Evolutionary conservation across 2,329 filamentous ascomycete species (phyloP).

Genomic region (Uncinocarpus reesii): DNA sequence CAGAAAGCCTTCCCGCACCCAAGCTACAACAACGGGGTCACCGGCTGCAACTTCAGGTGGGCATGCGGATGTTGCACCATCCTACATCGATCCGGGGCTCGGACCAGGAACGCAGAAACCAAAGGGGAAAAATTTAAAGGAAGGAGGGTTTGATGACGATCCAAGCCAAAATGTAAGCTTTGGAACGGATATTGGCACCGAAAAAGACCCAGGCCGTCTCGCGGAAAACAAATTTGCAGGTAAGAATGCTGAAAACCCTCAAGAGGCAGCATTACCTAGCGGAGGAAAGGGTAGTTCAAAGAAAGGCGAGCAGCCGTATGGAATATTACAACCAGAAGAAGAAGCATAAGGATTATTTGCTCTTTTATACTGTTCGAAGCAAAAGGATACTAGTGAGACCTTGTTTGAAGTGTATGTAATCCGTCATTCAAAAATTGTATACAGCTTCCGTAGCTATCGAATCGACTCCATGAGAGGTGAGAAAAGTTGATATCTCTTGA

Average conservation of each 20-base stretch:
- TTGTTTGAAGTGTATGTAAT: no score
- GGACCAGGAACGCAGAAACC: slow-evolving; percentile 32
- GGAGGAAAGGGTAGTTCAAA: slow-evolving; percentile 14
- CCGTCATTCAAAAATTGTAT: no score
- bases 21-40: slow-evolving; percentile 33
- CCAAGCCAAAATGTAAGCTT: slow-evolving; percentile 37
- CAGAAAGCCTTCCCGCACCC: slow-evolving; percentile 39
- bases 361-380: no score
- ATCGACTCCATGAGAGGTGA: no score
- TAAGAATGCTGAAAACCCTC: slow-evolving; percentile 22
- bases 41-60: slow-evolving; percentile 17
- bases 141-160: slow-evolving; percentile 38
- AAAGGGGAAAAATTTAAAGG: slow-evolving; percentile 43
- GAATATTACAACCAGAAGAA: neutral
- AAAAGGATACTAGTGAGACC: no score
- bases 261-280: slow-evolving; percentile 20
- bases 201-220: slow-evolving; percentile 46
- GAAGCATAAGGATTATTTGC: no score
- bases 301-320: neutral
- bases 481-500: no score
- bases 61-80: slow-evolving; percentile 28
- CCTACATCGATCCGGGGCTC: slow-evolving; percentile 31
- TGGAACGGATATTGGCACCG: slow-evolving; percentile 43
- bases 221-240: slow-evolving; percentile 35
- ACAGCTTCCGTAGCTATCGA: no score